A percentile compares a stretch with the other conserved stretches of the same genome.
Conservation (phyloP, 2,329 filamentous ascomycete species). For the Stromatinia cepivora region DNA sequence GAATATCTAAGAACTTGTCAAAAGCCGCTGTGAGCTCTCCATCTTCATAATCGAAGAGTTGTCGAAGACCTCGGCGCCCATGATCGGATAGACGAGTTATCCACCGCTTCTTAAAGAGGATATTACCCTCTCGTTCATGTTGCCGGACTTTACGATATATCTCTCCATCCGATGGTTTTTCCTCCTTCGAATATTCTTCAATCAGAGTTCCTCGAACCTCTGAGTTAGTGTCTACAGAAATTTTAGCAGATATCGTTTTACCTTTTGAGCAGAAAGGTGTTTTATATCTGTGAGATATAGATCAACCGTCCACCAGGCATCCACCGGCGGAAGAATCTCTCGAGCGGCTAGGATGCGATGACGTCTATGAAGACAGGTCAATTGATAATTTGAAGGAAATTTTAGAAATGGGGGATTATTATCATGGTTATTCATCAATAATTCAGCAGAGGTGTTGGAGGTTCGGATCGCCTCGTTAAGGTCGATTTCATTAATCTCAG, state of each 20-base stretch:
- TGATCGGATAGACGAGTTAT: constrained; percentile 28
- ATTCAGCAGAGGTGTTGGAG: constrained; percentile 11
- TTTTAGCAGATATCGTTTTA: not conserved
- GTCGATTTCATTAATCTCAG: constrained; percentile 7
- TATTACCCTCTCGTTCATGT: constrained; percentile 31
- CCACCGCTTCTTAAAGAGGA: constrained; percentile 28
- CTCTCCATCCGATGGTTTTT: constrained; percentile 34
- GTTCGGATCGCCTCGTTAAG: constrained; percentile 11
- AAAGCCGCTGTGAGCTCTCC: constrained; percentile 24
- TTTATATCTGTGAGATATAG: constrained; percentile 24
- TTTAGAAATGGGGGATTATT: constrained; percentile 6
- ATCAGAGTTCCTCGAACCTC: constrained; percentile 34
- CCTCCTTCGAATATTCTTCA: constrained; percentile 40
- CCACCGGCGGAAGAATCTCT: constrained; percentile 20
- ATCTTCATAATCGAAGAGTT: constrained; percentile 22
- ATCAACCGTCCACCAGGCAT: constrained; percentile 25
- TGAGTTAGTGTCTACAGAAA: constrained; percentile 32
- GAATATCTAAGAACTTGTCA: constrained; percentile 26
- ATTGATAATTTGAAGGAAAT: constrained; percentile 15
- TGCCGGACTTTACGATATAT: constrained; percentile 38
- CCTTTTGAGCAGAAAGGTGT: not conserved
- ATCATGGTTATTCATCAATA: constrained; percentile 10
- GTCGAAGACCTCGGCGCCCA: constrained; percentile 33
- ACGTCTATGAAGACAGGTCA: constrained; percentile 23
- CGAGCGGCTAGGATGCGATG: constrained; percentile 21